Evolutionary conservation across 495 filamentous ascomycete species (phyloP).

Genomic region (Sabuloglossum arenarium): DNA sequence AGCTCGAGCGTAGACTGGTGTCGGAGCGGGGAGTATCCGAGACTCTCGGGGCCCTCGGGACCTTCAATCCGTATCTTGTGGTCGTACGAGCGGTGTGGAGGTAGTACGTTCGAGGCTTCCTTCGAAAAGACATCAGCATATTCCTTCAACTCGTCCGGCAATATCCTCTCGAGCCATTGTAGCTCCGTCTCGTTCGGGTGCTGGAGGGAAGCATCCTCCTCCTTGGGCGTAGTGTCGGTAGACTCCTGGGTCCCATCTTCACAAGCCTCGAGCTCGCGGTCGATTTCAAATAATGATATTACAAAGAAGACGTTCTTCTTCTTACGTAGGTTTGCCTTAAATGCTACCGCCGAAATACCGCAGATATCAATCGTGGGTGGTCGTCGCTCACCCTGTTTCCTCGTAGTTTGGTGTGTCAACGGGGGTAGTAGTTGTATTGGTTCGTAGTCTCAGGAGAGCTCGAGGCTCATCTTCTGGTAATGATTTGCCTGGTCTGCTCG

Average conservation of each 20-base stretch:
- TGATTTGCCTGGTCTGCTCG: background rate
- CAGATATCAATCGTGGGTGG: background rate
- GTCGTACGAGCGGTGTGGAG: background rate
- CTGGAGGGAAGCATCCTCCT: too few species aligned
- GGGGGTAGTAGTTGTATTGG: too few species aligned
- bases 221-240: too few species aligned
- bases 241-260: too few species aligned
- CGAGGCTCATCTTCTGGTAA: background rate
- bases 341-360: background rate
- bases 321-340: background rate
- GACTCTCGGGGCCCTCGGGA: background rate
- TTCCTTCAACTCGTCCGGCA: background rate
- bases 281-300: background rate
- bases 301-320: background rate
- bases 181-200: background rate
- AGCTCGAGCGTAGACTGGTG: conserved; percentile 5
- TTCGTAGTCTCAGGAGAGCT: background rate
- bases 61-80: conserved; percentile 2
- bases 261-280: background rate
- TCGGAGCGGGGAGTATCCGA: conserved; percentile 3
- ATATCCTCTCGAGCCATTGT: background rate
- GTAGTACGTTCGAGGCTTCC: background rate
- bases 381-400: background rate
- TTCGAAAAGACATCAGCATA: conserved; percentile 2
- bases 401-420: background rate